phyloP scores from a whole-genome alignment of 192 early-diverging fungal species.

The Backusella liffmaniae region DNA sequence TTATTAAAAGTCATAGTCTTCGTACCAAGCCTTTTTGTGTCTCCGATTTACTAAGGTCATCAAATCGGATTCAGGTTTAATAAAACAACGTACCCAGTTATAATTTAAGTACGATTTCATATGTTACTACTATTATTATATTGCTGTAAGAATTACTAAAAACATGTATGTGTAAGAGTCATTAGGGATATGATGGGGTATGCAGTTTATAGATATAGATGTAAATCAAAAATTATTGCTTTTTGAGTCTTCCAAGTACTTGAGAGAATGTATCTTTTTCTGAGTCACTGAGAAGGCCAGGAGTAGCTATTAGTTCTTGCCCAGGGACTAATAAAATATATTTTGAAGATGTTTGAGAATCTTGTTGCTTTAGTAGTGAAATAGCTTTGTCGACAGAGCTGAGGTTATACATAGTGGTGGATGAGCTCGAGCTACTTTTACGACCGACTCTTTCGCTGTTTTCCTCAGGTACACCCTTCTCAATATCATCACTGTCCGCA shows the following conservation, averaged over 20 bases:
- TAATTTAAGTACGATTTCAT: neutral
- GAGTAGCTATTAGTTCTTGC: neutral
- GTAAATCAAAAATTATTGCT: neutral
- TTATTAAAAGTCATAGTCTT: neutral
- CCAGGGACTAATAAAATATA: conserved; percentile 7
- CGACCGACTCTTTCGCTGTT: neutral
- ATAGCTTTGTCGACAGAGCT: neutral
- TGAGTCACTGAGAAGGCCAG: neutral
- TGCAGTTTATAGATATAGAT: neutral
- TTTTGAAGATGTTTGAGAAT: neutral
- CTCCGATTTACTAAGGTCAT: neutral
- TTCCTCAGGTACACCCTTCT: neutral
- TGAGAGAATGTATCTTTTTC: conserved; percentile 2
- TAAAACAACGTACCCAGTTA: neutral
- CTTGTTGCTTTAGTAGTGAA: neutral
- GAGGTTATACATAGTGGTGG: neutral
- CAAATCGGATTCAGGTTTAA: neutral
- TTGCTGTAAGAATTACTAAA: neutral
- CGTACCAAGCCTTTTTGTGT: neutral
- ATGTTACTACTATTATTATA: too few relatives aligned
- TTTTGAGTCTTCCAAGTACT: neutral
- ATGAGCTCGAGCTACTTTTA: neutral
- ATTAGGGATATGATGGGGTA: neutral
- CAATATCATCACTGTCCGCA: neutral
- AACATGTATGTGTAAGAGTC: neutral